Percentiles rank a stretch among this genome's conserved stretches.
phyloP scores from a whole-genome alignment of 768 basidiomycete genomes.

The Lactifluus rugatus region DNA sequence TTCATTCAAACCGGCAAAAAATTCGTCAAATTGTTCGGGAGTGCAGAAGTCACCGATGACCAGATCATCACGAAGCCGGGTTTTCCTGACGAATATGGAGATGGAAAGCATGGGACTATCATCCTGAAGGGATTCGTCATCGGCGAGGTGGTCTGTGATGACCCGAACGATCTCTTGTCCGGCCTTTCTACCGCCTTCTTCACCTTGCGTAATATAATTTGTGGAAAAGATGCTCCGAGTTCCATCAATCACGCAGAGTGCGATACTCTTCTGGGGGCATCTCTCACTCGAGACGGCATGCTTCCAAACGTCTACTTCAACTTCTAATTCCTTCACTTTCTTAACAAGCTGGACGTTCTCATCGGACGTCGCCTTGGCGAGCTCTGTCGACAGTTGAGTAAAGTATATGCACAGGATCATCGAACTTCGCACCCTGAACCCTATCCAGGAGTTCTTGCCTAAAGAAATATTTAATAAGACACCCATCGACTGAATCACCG shows the following conservation, averaged over 20 bases:
- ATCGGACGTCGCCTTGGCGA: constrained; percentile 4
- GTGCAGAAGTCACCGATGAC: background rate
- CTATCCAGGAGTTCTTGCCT: constrained; percentile 15
- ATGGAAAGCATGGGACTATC: background rate
- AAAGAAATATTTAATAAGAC: background rate
- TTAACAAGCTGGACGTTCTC: constrained; percentile 12
- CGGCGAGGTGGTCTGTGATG: background rate
- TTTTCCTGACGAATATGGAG: constrained; percentile 8
- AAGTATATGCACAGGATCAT: background rate
- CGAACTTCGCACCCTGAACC: constrained; percentile 7
- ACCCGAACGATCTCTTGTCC: constrained; percentile 11
- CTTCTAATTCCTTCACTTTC: constrained; percentile 15
- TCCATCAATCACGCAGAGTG: constrained; percentile 16
- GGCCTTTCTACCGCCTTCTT: constrained; percentile 10
- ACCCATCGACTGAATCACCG: background rate
- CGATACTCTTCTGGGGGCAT: background rate
- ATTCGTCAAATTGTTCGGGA: constrained; percentile 10
- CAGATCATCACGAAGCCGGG: constrained; percentile 10
- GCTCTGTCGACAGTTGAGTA: constrained; percentile 12
- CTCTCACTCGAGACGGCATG: constrained; percentile 7
- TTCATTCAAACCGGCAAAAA: constrained; percentile 13
- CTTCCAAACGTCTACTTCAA: constrained; percentile 19
- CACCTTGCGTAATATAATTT: constrained; percentile 2
- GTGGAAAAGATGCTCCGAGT: constrained; percentile 13
- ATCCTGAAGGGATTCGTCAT: constrained; percentile 2